Percentiles rank a stretch among this genome's conserved stretches.
Evolutionary conservation across 306 rosid species (phyloP).

Genomic region (Gastrolobium villosum): DNA sequence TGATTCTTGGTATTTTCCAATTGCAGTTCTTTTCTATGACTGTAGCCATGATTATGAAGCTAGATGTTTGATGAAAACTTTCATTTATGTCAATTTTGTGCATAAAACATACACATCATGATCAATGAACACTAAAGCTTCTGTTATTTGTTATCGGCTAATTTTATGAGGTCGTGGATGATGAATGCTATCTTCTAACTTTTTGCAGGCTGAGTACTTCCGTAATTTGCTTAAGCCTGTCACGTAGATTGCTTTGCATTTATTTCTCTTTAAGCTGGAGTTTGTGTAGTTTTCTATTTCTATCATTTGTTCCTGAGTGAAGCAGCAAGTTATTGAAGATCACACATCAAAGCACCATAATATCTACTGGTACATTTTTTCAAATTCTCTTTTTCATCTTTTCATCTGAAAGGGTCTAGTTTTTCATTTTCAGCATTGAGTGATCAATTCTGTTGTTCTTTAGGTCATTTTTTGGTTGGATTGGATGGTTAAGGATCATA

Average conservation of each 20-base stretch:
- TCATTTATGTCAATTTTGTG: slow-evolving; percentile 22
- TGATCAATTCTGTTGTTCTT: slow-evolving; percentile 42
- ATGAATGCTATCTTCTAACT: slow-evolving; percentile 42
- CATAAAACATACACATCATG: not conserved
- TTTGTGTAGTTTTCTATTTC: slow-evolving; percentile 55
- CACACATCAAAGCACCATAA: slow-evolving; percentile 47
- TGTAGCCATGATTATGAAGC: slow-evolving; percentile 32
- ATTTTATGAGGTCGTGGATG: slow-evolving; percentile 42
- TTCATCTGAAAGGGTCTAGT: not conserved
- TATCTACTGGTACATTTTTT: slow-evolving; percentile 53
- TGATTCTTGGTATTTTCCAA: slow-evolving; percentile 35
- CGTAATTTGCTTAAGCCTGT: slow-evolving; percentile 93
- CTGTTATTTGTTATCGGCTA: slow-evolving; percentile 13
- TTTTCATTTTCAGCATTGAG: slow-evolving; percentile 19
- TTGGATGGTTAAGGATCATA: slow-evolving; percentile 74
- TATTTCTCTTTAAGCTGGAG: slow-evolving; percentile 55
- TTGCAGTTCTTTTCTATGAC: slow-evolving; percentile 26
- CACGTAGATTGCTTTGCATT: slow-evolving; percentile 65
- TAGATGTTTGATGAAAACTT: slow-evolving; percentile 37
- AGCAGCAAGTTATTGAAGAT: slow-evolving; percentile 56
- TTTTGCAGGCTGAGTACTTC: slow-evolving; percentile 87
- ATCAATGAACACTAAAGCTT: slow-evolving; percentile 11
- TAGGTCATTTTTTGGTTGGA: slow-evolving; percentile 47
- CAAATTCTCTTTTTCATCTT: slow-evolving; percentile 26
- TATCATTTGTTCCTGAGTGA: slow-evolving; percentile 54